Conservation (phyloP, 2,329 filamentous ascomycete species). For the Stenocarpella maydis region DNA sequence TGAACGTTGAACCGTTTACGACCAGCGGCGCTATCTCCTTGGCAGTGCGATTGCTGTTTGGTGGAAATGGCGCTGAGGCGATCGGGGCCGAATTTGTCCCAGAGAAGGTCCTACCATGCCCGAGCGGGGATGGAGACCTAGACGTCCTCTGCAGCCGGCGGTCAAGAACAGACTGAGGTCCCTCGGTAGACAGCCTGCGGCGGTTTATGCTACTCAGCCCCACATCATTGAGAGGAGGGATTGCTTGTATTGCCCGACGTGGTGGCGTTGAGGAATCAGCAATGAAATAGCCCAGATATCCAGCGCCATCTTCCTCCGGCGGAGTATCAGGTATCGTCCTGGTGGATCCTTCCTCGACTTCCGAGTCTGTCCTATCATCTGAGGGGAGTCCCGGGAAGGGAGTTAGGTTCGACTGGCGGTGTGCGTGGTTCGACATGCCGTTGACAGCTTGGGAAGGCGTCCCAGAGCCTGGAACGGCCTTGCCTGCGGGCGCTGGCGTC, state of each 20-base stretch:
- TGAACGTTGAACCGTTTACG: conserved; percentile 52
- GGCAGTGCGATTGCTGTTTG: conserved; percentile 44
- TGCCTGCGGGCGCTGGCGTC: conserved; percentile 46
- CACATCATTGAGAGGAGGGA: conserved; percentile 58
- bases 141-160: conserved; percentile 61
- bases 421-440: conserved; percentile 46
- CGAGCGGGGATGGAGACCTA: conserved; percentile 64
- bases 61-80: conserved; percentile 50
- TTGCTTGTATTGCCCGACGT: conserved; percentile 45
- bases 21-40: conserved; percentile 49
- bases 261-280: conserved; percentile 43
- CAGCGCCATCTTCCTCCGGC: conserved; percentile 55
- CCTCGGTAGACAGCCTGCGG: conserved; percentile 60
- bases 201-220: conserved; percentile 50
- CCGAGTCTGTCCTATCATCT: conserved; percentile 57
- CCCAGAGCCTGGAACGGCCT: conserved; percentile 42
- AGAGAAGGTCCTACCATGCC: conserved; percentile 57
- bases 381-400: conserved; percentile 64
- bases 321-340: conserved; percentile 53
- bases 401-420: conserved; percentile 57
- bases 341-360: conserved; percentile 55
- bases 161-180: conserved; percentile 62
- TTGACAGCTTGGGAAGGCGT: conserved; percentile 47
- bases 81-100: conserved; percentile 51
- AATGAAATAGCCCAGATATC: conserved; percentile 49